A percentile compares a stretch with the other conserved stretches of the same genome.
Conservation (phyloP, 2,329 filamentous ascomycete species). For the Fusarium graminum region DNA sequence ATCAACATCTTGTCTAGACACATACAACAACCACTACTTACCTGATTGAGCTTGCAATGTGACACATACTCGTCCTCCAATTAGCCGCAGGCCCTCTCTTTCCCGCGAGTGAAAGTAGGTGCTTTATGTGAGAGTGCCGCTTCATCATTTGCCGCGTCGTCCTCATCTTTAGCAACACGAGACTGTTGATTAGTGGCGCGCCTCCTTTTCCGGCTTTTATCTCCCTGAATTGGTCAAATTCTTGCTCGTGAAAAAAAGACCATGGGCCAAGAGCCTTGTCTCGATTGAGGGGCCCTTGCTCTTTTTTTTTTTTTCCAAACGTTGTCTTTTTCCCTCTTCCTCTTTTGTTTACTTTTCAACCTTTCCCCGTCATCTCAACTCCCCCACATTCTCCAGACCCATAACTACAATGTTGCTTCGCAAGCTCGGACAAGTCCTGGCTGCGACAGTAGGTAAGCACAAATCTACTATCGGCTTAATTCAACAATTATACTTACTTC, state of each 20-base stretch:
- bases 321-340: constrained; percentile 1
- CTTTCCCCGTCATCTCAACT: constrained; percentile 2
- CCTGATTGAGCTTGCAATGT: constrained; percentile 30
- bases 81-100: constrained; percentile 7
- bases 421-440: constrained; percentile 50
- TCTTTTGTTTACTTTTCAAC: constrained; percentile 1
- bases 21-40: constrained; percentile 24
- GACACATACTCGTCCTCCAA: constrained; percentile 12
- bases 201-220: constrained; percentile 44
- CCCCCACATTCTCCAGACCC: constrained; percentile 31
- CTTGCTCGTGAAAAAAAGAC: constrained; percentile 21
- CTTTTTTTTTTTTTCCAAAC: neutral
- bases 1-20: constrained; percentile 11
- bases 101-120: constrained; percentile 22
- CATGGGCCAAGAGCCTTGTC: constrained; percentile 2
- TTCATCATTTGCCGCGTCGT: constrained; percentile 27
- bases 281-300: constrained; percentile 21
- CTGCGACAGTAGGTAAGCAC: constrained; percentile 48
- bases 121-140: constrained; percentile 20
- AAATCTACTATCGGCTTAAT: neutral
- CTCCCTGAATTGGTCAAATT: constrained; percentile 30
- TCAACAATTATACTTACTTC: neutral
- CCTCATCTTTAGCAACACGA: constrained; percentile 19
- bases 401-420: constrained; percentile 48
- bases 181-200: constrained; percentile 38